A percentile compares a stretch with the other conserved stretches of the same genome.
Conservation (phyloP, 1,284 basidiomycete species). For the Coniophora puteana region DNA sequence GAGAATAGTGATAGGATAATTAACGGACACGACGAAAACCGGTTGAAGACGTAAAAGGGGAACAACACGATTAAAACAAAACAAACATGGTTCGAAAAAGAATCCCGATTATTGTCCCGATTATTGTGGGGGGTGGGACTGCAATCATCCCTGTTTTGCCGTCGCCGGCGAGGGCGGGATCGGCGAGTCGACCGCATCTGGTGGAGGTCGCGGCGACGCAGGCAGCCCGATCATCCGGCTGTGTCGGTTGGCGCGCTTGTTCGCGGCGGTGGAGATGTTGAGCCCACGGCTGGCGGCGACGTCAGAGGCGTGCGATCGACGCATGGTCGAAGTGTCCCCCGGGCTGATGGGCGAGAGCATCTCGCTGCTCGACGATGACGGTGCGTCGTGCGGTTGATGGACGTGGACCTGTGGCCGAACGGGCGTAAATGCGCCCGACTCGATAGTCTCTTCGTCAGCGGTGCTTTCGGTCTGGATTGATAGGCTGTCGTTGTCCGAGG, state of each 20-base stretch:
- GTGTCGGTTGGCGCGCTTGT: constrained; percentile 55
- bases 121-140: not conserved
- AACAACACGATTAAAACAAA: no score
- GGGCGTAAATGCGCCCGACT: constrained; percentile 45
- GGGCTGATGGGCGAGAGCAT: constrained; percentile 13
- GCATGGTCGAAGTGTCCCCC: constrained; percentile 13
- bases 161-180: constrained; percentile 20
- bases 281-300: constrained; percentile 68
- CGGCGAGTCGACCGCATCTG: constrained; percentile 15
- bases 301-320: constrained; percentile 48
- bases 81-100: no score
- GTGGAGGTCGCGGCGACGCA: constrained; percentile 49
- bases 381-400: constrained; percentile 6
- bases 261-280: constrained; percentile 55
- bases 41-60: no score
- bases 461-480: constrained; percentile 68
- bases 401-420: constrained; percentile 34
- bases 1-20: no score
- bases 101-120: no score
- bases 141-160: constrained; percentile 21
- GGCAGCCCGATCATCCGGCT: constrained; percentile 63
- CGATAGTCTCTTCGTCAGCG: constrained; percentile 52
- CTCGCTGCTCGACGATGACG: constrained; percentile 10
- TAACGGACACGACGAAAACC: no score
- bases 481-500: constrained; percentile 61